Percentiles rank a stretch among this genome's conserved stretches.
Conservation (phyloP, 1,284 basidiomycete species). For the Veloboletus limbatus region DNA sequence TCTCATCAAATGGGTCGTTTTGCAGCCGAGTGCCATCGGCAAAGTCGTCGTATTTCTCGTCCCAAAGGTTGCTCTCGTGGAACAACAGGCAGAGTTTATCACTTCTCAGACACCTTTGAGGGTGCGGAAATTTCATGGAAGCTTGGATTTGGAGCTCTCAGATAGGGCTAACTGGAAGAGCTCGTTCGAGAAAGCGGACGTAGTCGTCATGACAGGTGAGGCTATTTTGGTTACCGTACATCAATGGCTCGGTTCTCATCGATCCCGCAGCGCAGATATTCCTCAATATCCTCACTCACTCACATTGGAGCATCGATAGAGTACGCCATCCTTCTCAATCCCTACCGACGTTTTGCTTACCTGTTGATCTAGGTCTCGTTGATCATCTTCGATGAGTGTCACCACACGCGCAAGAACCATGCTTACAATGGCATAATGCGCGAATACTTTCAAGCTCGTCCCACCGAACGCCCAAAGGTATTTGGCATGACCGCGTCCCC, state of each 20-base stretch:
- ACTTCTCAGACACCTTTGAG: constrained; percentile 60
- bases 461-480: constrained; percentile 62
- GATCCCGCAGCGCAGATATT: constrained; percentile 70
- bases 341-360: constrained; percentile 1
- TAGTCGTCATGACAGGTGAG: constrained; percentile 80
- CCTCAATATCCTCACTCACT: constrained; percentile 74
- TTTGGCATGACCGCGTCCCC: constrained; percentile 89
- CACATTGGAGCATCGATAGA: constrained; percentile 68
- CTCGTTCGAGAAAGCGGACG: constrained; percentile 61
- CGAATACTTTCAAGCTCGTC: constrained; percentile 61
- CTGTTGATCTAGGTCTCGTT: constrained; percentile 55
- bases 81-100: constrained; percentile 75
- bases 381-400: constrained; percentile 82
- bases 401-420: constrained; percentile 75
- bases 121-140: constrained; percentile 66
- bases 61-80: constrained; percentile 77
- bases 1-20: constrained; percentile 71
- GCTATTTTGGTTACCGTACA: background rate
- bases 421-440: constrained; percentile 80
- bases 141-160: constrained; percentile 65
- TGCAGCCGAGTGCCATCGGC: constrained; percentile 43
- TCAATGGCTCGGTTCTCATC: background rate
- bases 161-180: constrained; percentile 64
- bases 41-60: constrained; percentile 73
- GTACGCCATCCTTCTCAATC: constrained; percentile 30